These are phyloP conservation scores for Ceratocystis eucalypticola DNA, from an alignment of 2,329 filamentous ascomycete genomes.

Conservation along the genomic window DNA sequence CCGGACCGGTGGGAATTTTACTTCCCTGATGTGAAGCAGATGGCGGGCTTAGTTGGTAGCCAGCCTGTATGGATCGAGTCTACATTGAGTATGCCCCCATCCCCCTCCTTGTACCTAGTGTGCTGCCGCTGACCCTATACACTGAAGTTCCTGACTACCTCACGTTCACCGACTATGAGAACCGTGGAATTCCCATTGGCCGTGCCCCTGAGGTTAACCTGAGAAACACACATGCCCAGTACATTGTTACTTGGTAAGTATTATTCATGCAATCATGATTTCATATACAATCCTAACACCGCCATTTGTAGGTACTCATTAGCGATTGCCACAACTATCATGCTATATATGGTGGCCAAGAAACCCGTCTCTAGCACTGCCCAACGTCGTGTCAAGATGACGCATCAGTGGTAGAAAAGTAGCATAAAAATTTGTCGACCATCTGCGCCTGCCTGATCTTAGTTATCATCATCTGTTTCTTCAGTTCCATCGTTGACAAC, in stretches of 20 bases:
- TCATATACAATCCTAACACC: not conserved
- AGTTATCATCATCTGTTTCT: slow-evolving; percentile 32
- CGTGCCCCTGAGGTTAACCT: slow-evolving; percentile 80
- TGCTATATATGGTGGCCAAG: slow-evolving; percentile 91
- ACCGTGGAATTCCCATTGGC: slow-evolving; percentile 78
- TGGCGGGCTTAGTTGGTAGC: slow-evolving; percentile 69
- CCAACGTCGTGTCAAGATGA: slow-evolving; percentile 60
- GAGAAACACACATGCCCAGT: slow-evolving; percentile 93
- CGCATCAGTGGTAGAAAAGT: slow-evolving; percentile 50
- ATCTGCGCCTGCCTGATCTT: slow-evolving; percentile 23
- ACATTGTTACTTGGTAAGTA: slow-evolving; percentile 93
- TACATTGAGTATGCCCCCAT: slow-evolving; percentile 58
- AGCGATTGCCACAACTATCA: slow-evolving; percentile 71
- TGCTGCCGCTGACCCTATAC: not conserved
- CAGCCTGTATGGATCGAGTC: slow-evolving; percentile 91
- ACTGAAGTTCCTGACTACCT: slow-evolving; percentile 54
- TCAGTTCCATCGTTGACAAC: slow-evolving; percentile 23
- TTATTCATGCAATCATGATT: not conserved
- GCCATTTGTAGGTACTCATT: slow-evolving; percentile 59
- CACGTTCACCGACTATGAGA: slow-evolving; percentile 58
- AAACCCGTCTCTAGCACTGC: slow-evolving; percentile 61
- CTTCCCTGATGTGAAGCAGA: slow-evolving; percentile 85
- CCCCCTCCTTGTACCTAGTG: slow-evolving; percentile 11
- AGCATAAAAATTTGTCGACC: slow-evolving; percentile 19
- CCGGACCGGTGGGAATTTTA: slow-evolving; percentile 80